Evolutionary conservation across 2,329 filamentous ascomycete genomes (phyloP).

Genomic region (Monosporascus sp.): DNA sequence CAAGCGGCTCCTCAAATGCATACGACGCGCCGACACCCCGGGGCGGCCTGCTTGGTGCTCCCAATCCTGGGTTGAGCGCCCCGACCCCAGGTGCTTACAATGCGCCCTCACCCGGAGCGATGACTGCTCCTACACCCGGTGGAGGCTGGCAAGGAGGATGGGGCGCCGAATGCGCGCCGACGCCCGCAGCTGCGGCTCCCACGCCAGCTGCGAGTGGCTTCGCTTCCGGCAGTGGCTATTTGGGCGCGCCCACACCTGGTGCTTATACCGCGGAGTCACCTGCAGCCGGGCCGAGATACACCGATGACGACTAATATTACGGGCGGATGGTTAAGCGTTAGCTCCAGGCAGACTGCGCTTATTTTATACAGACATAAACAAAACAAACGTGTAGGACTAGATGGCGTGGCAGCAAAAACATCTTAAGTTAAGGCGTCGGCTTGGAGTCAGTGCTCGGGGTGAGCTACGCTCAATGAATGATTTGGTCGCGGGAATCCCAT

Average conservation of each 20-base stretch:
- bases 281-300: slow-evolving; percentile 25
- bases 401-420: background rate
- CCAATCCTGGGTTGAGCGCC: slow-evolving; percentile 59
- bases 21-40: slow-evolving; percentile 70
- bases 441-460: background rate
- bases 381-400: background rate
- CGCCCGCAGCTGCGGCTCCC: slow-evolving; percentile 59
- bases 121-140: slow-evolving; percentile 65
- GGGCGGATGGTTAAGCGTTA: slow-evolving; percentile 1
- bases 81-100: slow-evolving; percentile 66
- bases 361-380: too few species aligned
- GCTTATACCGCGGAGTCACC: slow-evolving; percentile 28
- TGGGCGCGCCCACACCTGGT: slow-evolving; percentile 33
- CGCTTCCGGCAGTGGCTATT: slow-evolving; percentile 40
- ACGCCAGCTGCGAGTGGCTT: slow-evolving; percentile 63
- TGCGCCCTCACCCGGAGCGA: slow-evolving; percentile 57
- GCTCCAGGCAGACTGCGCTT: background rate
- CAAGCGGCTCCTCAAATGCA: slow-evolving; percentile 38
- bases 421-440: background rate
- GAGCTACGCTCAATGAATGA: too few species aligned
- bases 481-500: too few species aligned
- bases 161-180: slow-evolving; percentile 60
- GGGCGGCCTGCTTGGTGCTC: slow-evolving; percentile 48
- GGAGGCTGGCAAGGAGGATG: slow-evolving; percentile 56
- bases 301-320: slow-evolving; percentile 23